These are phyloP conservation scores for Puccinia hordei DNA, from an alignment of 1,284 basidiomycete genomes.

Conservation along the genomic window DNA sequence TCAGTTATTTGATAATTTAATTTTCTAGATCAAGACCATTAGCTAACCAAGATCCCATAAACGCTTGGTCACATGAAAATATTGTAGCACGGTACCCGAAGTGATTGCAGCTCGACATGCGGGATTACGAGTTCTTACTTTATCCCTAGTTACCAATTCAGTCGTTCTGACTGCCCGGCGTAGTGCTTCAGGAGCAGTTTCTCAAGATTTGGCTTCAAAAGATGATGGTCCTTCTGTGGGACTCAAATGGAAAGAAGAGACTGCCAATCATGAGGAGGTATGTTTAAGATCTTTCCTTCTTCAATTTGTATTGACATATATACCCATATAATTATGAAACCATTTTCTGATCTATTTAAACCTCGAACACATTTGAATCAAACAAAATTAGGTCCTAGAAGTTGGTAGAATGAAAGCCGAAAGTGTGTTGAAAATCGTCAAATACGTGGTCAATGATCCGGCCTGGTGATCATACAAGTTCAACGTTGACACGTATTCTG, in stretches of 20 bases:
- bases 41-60: background rate
- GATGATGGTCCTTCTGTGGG: background rate
- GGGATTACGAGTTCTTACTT: constrained; percentile 55
- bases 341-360: background rate
- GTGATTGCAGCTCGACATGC: constrained; percentile 75
- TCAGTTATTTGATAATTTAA: constrained; percentile 2
- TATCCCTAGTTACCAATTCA: constrained; percentile 57
- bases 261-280: constrained; percentile 49
- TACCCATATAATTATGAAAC: background rate
- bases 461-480: constrained; percentile 5
- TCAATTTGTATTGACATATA: too few relatives aligned
- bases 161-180: constrained; percentile 55
- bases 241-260: constrained; percentile 41
- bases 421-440: constrained; percentile 32
- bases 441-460: constrained; percentile 44
- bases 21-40: background rate
- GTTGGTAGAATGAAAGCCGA: constrained; percentile 30
- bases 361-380: background rate
- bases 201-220: background rate
- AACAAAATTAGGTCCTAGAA: constrained; percentile 32
- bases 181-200: constrained; percentile 53
- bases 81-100: constrained; percentile 69
- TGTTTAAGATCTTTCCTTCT: background rate
- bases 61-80: background rate
- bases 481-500: too few relatives aligned